These are phyloP conservation scores for Actinomortierella wolfii DNA, from an alignment of 371 early-diverging fungal species.

Conservation along the genomic window DNA sequence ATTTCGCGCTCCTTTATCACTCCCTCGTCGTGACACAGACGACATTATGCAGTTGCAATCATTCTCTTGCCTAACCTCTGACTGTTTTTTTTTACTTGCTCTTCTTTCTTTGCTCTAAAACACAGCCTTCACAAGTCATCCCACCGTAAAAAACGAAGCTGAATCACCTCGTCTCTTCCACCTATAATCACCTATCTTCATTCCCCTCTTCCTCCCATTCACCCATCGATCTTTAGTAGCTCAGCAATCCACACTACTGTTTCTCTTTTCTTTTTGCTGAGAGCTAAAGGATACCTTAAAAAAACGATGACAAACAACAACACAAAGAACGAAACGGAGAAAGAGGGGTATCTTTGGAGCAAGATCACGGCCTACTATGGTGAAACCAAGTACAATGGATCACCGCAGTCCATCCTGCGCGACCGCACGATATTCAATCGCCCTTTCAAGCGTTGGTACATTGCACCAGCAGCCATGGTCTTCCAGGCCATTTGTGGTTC, in stretches of 20 bases:
- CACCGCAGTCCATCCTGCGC: conserved; percentile 27
- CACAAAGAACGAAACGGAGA: too few relatives aligned
- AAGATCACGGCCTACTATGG: conserved; percentile 34
- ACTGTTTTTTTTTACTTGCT: conserved; percentile 12
- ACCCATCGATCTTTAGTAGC: neutral
- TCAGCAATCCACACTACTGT: too few relatives aligned
- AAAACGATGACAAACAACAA: neutral
- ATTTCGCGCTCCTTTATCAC: neutral
- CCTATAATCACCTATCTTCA: too few relatives aligned
- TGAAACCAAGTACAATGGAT: conserved; percentile 40
- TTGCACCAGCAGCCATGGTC: conserved; percentile 63
- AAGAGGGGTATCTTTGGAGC: conserved; percentile 34
- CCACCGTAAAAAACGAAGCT: too few relatives aligned
- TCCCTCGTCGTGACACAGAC: too few relatives aligned
- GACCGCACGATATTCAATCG: conserved; percentile 28
- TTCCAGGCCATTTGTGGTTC: conserved; percentile 74
- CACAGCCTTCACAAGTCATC: neutral
- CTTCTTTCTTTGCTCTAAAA: conserved; percentile 1
- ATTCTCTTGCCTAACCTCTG: conserved; percentile 2
- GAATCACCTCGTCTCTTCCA: too few relatives aligned
- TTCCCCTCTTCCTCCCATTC: neutral
- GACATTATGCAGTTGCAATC: too few relatives aligned
- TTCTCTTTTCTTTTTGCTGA: neutral
- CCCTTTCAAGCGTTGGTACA: conserved; percentile 59
- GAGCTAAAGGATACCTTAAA: too few relatives aligned